Base-by-base conservation (phyloP, 805 yeast genomes). In the Candida silvatica region DNA sequence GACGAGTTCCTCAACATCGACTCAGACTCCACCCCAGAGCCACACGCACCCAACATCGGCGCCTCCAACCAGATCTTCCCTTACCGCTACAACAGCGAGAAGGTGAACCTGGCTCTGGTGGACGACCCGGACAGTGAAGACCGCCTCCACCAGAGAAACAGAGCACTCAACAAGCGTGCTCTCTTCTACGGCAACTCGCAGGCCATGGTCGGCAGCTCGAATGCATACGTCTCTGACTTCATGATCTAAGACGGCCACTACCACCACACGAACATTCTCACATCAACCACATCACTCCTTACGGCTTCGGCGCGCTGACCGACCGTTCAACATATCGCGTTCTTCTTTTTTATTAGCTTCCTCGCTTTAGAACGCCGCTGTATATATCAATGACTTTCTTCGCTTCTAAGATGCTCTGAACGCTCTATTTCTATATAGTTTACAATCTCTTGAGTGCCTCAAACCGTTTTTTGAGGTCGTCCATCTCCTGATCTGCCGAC, bases 371-470 rank as follows among this genome's bases (percentile, higher is more conserved):
- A n/a, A n/a, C n/a, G n/a, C 12, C 24, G 24, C 24, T 22, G 24
- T 22, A 22, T 22, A 22, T 22, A 22, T 12, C 12, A 22, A 7
- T n/a, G n/a, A 7, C 26, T 27, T 17, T 23, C 6, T 27, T 15
- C n/a, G 31, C 18, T 27, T 27, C n/a, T 14, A 19, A 14, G 6
- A 4, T 17, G 20, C 16, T 11, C 18, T 14, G 14, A 18, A 17
- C n/a, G 9, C 11, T 9, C 29, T 27, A 9, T 14, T 27, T 9
- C 9, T n/a, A 9, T 28, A 25, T 11, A 15, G 6, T 11, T 36
- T 37, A 54, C n/a, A 43, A 19, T 36, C 69, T 64, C 42, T 77
- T 82, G 42, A 87, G 42, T 5, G 58, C 57, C 16, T 51, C 48
- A 33, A 56, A 54, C 16, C 61, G 30, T 30, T 50, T 39, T 33